Percentiles rank a stretch among this genome's conserved stretches.
Conservation (phyloP, 179 eudicot species). For the Spinacia oleracea region DNA sequence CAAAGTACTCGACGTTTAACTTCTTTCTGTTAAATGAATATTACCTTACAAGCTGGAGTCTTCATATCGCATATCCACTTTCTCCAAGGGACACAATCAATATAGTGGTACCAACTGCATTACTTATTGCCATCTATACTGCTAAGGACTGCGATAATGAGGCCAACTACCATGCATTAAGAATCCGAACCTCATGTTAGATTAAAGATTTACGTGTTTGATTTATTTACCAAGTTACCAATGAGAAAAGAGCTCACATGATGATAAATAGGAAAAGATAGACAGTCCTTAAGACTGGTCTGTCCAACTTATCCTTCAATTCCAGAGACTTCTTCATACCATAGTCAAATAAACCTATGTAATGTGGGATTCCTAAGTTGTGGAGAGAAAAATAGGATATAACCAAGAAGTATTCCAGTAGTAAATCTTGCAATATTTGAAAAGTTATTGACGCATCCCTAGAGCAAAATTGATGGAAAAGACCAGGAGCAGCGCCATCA, state of each 20-base stretch:
- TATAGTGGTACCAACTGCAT: constrained; percentile 67
- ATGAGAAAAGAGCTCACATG: constrained; percentile 46
- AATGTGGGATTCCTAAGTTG: constrained; percentile 44
- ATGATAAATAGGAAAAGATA: constrained; percentile 50
- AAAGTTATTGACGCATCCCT: constrained; percentile 68
- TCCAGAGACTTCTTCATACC: constrained; percentile 48
- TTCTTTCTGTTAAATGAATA: not conserved
- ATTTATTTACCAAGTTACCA: not conserved
- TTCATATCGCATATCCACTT: constrained; percentile 66
- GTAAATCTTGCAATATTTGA: constrained; percentile 70
- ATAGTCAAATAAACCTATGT: constrained; percentile 61
- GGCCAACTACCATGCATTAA: constrained; percentile 52
- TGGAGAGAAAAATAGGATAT: constrained; percentile 60
- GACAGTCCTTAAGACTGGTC: constrained; percentile 52
- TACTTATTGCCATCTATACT: constrained; percentile 46
- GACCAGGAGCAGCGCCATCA: constrained; percentile 37
- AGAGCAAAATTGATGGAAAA: constrained; percentile 47
- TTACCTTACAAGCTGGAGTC: constrained; percentile 62
- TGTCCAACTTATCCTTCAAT: constrained; percentile 55
- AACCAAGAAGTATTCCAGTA: constrained; percentile 68
- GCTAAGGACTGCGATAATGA: constrained; percentile 37
- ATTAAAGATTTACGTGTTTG: not conserved
- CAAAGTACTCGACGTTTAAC: not conserved
- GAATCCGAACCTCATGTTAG: not conserved
- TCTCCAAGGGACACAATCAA: constrained; percentile 66